Evolutionary conservation across 768 basidiomycete species (phyloP).

Genomic region (Leucosporidium scottii): DNA sequence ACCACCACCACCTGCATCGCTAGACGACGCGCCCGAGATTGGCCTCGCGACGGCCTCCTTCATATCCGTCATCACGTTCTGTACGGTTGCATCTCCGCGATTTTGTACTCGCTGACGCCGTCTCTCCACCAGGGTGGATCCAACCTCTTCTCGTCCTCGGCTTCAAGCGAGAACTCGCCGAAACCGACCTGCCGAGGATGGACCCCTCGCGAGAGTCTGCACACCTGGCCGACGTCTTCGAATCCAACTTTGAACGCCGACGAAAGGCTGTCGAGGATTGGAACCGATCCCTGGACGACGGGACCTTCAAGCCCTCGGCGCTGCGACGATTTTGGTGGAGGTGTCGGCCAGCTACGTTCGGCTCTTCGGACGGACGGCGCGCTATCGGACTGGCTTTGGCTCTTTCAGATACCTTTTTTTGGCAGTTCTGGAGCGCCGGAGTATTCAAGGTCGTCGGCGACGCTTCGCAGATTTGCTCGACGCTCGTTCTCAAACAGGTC

Average conservation of each 20-base stretch:
- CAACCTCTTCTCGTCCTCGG: constrained; percentile 51
- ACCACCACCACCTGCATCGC: constrained; percentile 1
- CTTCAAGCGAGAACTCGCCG: constrained; percentile 64
- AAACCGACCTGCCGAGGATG: constrained; percentile 65
- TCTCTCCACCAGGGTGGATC: constrained; percentile 33
- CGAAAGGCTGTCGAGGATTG: constrained; percentile 51
- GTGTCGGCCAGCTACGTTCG: constrained; percentile 44
- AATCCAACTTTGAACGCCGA: constrained; percentile 44
- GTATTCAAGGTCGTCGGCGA: constrained; percentile 48
- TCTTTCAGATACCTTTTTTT: constrained; percentile 14
- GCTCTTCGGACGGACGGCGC: constrained; percentile 50
- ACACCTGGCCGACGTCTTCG: constrained; percentile 51
- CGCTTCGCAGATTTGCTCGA: constrained; percentile 63
- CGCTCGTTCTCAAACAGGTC: constrained; percentile 66
- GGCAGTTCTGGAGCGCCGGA: constrained; percentile 17
- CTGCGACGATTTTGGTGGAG: neutral
- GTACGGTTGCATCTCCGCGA: no score
- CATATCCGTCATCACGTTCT: constrained; percentile 3
- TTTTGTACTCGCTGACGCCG: neutral
- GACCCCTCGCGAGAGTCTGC: constrained; percentile 51
- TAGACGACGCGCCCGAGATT: constrained; percentile 26
- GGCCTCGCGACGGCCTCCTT: constrained; percentile 6
- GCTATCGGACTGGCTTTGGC: constrained; percentile 47
- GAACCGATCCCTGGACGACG: constrained; percentile 46
- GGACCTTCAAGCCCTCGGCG: neutral